Evolutionary conservation across 306 rosid genomes (phyloP), one percentile per base, ranked within the genome.

Genomic region (Sicyos baderoa): DNA sequence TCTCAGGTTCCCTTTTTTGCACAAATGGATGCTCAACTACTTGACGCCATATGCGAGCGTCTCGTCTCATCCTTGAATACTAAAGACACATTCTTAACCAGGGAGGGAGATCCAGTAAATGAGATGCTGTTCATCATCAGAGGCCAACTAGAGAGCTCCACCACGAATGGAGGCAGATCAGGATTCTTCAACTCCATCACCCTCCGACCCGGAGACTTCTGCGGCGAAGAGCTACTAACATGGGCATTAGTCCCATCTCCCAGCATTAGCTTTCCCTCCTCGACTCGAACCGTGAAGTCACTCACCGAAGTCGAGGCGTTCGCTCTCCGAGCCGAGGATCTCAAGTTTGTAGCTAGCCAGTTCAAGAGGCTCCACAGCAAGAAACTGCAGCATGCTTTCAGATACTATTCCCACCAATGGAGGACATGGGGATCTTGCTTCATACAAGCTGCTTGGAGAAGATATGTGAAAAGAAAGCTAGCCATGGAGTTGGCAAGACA

Each of bases 41-140:
- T 93, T 7, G 97, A 89, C 16, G 98, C 98, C 27, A 93, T 89
- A 78, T 93, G 97, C 16, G 96, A 93, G 79, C 89, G 98, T 2
- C 87, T 93, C 0, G 88, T 88, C 18, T 77, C 94, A 14, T 93
- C 97, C 14, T 66, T 93, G 65, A 88, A 86, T 59, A 88, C 95
- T 7, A 88, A 87, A 72, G 82, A 76, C 54, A 86, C 96, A 0
- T 77, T 79, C 80, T 50, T 93, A 0, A 71, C 74, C 14, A 54
- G 95, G 8, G 98, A 93, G 75, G 98, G 91, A 15, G 97, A 89
- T 67, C 97, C 94, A 4, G 97, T 93, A 40, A 85, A 70, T 18
- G 97, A 93, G 69, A 93, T 93, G 98, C 81, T 93, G 11, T 93
- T 93, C 81, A 79, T 89, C 47, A 85, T 93, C 5, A 77, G 97